Base-by-base conservation (phyloP, 768 basidiomycete genomes). In the Lactarius pseudohatsudake region DNA sequence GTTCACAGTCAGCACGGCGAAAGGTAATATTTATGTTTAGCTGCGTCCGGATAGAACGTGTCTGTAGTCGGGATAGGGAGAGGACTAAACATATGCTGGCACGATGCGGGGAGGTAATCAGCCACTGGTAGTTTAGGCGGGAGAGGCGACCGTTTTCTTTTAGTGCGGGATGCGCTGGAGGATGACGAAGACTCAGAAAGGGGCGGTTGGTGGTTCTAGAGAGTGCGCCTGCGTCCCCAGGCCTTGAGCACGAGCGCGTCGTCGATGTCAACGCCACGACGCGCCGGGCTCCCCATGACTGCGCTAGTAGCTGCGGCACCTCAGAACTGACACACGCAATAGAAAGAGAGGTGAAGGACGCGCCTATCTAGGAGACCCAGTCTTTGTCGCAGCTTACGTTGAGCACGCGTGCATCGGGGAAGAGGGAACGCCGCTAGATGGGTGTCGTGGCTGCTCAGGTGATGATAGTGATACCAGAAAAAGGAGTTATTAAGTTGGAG, bases 251-350 rank as follows among this genome's bases (percentile, higher is more conserved):
- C 80, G 57, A 96, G 81, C 11, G 81, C 80, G 43, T 86, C 82
- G 73, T 95, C 94, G 55, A 96, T 90, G 74, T 96, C 94, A 0
- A 96, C 91, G 1, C 93, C 15, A 89, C 78, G 10, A 94, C 89
- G 67, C 81, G 82, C n/a, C 72, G 74, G 6, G 91, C 88, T 2
- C 83, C 84, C 74, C 81, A 81, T 1, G 76, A 75, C 72, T 91
- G 92, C 36, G 89, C 92, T 92, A 67, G 8, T 22, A 28, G 47
- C n/a, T 26, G 38, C 6, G 20, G 5, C 16, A 9, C 1, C 13
- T 62, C 56, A 58, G 22, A 11, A 11, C 22, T 11, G 41, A 38
- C 20, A 20, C 18, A 9, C 4, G 13, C 2, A 30, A 53, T 2
- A 18, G 26, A 28, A 8, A 34, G 26, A 41, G 16, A 22, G 38